These are phyloP conservation scores for Nakazawaea wyomingensis DNA, from an alignment of 805 yeast species.

Conservation along the genomic window DNA sequence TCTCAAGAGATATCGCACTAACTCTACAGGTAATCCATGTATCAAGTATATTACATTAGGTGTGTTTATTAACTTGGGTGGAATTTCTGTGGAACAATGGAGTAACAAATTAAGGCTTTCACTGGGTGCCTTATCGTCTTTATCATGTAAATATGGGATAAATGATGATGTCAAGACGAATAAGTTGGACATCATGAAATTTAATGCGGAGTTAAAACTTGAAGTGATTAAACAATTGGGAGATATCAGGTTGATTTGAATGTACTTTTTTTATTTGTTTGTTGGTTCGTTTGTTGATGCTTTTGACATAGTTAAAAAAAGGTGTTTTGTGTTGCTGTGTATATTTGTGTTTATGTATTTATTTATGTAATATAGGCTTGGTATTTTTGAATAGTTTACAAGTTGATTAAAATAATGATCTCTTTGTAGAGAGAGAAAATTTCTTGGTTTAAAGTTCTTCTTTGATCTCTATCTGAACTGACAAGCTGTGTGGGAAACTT, in stretches of 20 bases:
- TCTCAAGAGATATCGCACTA: neutral
- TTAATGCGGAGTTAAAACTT: slow-evolving; percentile 1
- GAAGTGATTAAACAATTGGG: slow-evolving; percentile 1
- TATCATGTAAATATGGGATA: neutral
- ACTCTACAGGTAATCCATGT: neutral
- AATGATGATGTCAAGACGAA: neutral
- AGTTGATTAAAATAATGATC: too few species aligned
- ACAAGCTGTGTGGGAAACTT: too few species aligned
- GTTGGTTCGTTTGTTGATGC: too few species aligned
- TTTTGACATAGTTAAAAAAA: neutral
- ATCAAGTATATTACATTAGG: slow-evolving; percentile 6
- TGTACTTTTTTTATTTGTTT: neutral
- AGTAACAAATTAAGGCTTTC: slow-evolving; percentile 1
- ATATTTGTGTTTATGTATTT: too few species aligned
- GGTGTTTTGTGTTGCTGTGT: too few species aligned
- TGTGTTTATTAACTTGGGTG: slow-evolving; percentile 1
- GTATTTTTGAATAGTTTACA: too few species aligned
- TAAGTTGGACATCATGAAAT: neutral
- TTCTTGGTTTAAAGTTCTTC: too few species aligned
- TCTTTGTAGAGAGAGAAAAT: too few species aligned
- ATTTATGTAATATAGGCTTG: too few species aligned
- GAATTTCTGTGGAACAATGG: neutral
- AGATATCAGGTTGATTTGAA: neutral
- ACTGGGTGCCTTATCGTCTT: neutral
- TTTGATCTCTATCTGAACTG: too few species aligned